These are phyloP conservation scores for Suhomyces bolitotheri DNA, from an alignment of 1,139 yeast species.

Conservation along the genomic window DNA sequence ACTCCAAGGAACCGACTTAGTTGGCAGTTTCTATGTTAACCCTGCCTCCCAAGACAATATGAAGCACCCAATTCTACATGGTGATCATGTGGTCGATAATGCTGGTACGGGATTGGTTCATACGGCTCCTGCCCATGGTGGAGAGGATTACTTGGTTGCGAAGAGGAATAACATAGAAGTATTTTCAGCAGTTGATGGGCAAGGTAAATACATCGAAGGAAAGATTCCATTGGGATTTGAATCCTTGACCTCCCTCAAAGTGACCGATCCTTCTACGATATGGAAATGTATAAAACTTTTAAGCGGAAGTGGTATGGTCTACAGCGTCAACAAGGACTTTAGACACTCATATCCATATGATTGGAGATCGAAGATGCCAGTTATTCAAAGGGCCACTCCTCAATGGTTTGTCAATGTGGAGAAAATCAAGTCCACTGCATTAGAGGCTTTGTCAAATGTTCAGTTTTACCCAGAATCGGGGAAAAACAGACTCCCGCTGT, in stretches of 20 bases:
- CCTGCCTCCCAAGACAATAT: slow-evolving; percentile 47
- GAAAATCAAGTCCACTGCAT: slow-evolving; percentile 63
- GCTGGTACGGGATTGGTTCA: slow-evolving; percentile 97
- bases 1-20: slow-evolving; percentile 48
- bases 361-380: slow-evolving; percentile 95
- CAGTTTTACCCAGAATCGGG: slow-evolving; percentile 76
- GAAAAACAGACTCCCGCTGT: slow-evolving; percentile 65
- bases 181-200: slow-evolving; percentile 75
- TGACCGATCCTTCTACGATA: slow-evolving; percentile 58
- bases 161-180: slow-evolving; percentile 55
- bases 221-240: slow-evolving; percentile 43
- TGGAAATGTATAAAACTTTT: slow-evolving; percentile 42
- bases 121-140: slow-evolving; percentile 97
- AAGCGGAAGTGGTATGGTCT: slow-evolving; percentile 46
- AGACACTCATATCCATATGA: slow-evolving; percentile 92
- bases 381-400: slow-evolving; percentile 92
- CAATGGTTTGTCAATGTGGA: slow-evolving; percentile 95
- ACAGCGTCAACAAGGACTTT: slow-evolving; percentile 50
- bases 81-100: slow-evolving; percentile 74
- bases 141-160: slow-evolving; percentile 84
- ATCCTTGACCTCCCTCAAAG: slow-evolving; percentile 56
- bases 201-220: slow-evolving; percentile 61
- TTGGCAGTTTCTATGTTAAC: slow-evolving; percentile 51
- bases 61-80: slow-evolving; percentile 65
- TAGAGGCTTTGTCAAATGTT: slow-evolving; percentile 60